A percentile compares a stretch with the other conserved stretches of the same genome.
These are phyloP conservation scores for Inonotus obliquus DNA, from an alignment of 1,284 basidiomycete species.

Conservation along the genomic window DNA sequence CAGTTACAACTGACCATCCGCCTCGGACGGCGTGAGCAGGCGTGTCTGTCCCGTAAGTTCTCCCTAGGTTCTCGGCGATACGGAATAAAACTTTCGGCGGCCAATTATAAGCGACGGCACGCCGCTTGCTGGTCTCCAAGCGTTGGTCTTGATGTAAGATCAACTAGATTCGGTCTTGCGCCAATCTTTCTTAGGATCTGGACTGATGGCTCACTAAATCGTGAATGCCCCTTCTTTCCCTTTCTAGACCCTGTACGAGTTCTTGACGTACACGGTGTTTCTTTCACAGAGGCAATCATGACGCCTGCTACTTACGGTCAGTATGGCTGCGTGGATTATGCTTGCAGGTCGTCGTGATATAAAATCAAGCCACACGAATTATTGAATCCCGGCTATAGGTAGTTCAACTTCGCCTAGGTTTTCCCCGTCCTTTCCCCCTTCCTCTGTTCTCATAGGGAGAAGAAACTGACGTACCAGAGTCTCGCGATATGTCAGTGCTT, in stretches of 20 bases:
- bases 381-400: background rate
- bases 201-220: background rate
- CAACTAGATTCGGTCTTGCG: background rate
- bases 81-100: background rate
- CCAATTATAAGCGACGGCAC: background rate
- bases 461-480: background rate
- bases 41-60: background rate
- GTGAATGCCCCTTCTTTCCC: background rate
- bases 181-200: background rate
- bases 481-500: slow-evolving; percentile 1
- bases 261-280: background rate
- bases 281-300: background rate
- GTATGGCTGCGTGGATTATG: background rate
- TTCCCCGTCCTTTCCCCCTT: background rate
- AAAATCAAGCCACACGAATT: background rate
- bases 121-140: background rate
- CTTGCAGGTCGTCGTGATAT: background rate
- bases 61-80: background rate
- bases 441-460: background rate
- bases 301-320: background rate
- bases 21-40: background rate
- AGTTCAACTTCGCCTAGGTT: background rate
- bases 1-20: background rate
- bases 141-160: background rate
- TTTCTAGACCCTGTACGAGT: background rate